A percentile compares a stretch with the other conserved stretches of the same genome.
Conservation (phyloP, 2,329 filamentous ascomycete species). For the Blastomyces gilchristii region DNA sequence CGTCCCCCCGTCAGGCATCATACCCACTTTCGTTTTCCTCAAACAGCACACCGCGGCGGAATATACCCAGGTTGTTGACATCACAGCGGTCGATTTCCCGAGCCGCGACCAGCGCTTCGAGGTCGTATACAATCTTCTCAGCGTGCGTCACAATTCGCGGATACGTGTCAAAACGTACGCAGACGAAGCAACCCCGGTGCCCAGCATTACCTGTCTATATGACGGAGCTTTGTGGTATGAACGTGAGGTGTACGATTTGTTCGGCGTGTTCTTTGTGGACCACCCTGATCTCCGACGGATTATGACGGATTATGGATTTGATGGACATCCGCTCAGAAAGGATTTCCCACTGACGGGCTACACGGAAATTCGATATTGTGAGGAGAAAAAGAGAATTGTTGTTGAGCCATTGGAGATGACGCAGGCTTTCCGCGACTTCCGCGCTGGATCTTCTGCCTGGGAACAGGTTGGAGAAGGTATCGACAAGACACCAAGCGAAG, state of each 20-base stretch:
- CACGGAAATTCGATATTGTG: slow-evolving; percentile 94
- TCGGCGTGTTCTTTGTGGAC: slow-evolving; percentile 90
- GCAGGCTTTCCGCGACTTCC: slow-evolving; percentile 97
- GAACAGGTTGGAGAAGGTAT: slow-evolving; percentile 61
- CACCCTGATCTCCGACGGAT: slow-evolving; percentile 94
- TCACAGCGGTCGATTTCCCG: slow-evolving; percentile 92
- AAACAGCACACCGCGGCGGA: slow-evolving; percentile 97
- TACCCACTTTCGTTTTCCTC: slow-evolving; percentile 87
- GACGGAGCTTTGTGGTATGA: slow-evolving; percentile 99
- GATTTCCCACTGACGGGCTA: slow-evolving; percentile 97
- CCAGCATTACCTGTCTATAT: slow-evolving; percentile 73
- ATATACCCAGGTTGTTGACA: slow-evolving; percentile 84
- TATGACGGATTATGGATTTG: slow-evolving; percentile 99
- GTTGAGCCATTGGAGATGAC: slow-evolving; percentile 96
- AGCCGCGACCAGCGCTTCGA: slow-evolving; percentile 94
- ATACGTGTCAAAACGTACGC: slow-evolving; percentile 98
- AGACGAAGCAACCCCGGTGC: slow-evolving; percentile 88
- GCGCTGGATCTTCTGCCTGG: slow-evolving; percentile 68
- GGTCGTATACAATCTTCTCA: slow-evolving; percentile 94
- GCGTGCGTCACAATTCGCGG: slow-evolving; percentile 88
- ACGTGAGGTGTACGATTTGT: slow-evolving; percentile 93
- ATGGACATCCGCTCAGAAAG: slow-evolving; percentile 92
- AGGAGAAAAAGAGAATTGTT: slow-evolving; percentile 99
- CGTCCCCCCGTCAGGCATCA: slow-evolving; percentile 75
- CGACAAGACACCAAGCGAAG: slow-evolving; percentile 65